These are phyloP conservation scores for Lepidium africanum DNA, from an alignment of 345 rosid genomes.

Conservation along the genomic window DNA sequence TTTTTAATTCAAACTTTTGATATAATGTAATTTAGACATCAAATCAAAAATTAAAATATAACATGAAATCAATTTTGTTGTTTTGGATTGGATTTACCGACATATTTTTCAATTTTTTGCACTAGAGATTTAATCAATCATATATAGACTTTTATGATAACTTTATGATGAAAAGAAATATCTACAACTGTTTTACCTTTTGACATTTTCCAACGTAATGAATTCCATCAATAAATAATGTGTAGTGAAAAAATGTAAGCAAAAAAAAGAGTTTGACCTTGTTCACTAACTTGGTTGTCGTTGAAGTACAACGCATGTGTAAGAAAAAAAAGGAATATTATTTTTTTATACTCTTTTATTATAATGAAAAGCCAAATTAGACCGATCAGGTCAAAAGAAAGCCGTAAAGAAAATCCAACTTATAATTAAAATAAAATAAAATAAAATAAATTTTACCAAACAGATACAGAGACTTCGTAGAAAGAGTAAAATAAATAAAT, in stretches of 20 bases:
- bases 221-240: not conserved
- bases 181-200: not conserved
- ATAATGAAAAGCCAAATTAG: slow-evolving; percentile 21
- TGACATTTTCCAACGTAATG: slow-evolving; percentile 3
- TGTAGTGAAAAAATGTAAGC: not conserved
- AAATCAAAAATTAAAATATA: not conserved
- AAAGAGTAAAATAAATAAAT: not conserved
- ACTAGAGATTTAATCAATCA: not conserved
- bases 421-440: not conserved
- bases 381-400: slow-evolving; percentile 33
- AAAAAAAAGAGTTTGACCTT: slow-evolving; percentile 18
- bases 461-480: slow-evolving; percentile 9
- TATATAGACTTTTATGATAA: no score
- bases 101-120: not conserved
- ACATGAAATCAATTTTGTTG: not conserved
- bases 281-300: slow-evolving; percentile 12
- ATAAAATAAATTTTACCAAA: slow-evolving; percentile 11
- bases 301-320: slow-evolving; percentile 29
- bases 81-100: not conserved
- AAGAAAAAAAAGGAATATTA: not conserved
- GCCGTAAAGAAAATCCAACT: slow-evolving; percentile 20
- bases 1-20: not conserved
- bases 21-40: not conserved
- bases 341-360: not conserved
- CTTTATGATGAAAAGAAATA: no score